Conservation (phyloP, 805 yeast species). For the Lipomyces mesembrius region DNA sequence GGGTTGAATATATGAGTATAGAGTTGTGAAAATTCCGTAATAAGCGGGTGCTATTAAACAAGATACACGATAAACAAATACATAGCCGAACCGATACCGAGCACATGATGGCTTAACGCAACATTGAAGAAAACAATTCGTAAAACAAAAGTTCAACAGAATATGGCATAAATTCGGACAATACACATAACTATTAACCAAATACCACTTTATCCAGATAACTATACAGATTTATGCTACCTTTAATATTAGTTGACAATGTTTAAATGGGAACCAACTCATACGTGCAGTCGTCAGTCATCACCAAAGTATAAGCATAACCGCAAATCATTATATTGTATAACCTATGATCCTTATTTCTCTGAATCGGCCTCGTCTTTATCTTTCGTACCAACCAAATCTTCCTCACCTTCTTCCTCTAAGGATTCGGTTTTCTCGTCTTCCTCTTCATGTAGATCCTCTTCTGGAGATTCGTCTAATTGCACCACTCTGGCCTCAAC, state of each 20-base stretch:
- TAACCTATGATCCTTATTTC: not conserved
- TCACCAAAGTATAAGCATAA: not conserved
- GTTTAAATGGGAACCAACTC: not conserved
- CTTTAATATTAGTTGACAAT: not conserved
- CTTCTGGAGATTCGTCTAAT: slow-evolving; percentile 27
- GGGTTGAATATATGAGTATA: not conserved
- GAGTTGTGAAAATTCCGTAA: not conserved
- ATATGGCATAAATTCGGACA: not conserved
- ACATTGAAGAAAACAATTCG: not conserved
- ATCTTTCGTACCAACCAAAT: slow-evolving; percentile 12
- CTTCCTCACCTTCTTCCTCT: slow-evolving; percentile 31
- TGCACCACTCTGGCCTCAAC: slow-evolving; percentile 6
- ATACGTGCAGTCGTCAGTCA: not conserved
- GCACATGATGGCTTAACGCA: not conserved
- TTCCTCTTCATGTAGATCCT: slow-evolving; percentile 31
- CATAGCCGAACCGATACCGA: slow-evolving; percentile 6
- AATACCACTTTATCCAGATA: not conserved
- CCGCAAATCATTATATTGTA: not conserved
- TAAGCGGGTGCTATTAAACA: not conserved
- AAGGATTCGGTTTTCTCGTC: slow-evolving; percentile 25
- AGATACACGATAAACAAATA: not conserved
- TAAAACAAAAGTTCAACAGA: not conserved
- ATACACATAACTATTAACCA: not conserved
- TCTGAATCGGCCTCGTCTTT: not conserved
- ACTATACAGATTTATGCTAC: slow-evolving; percentile 4